Base-by-base conservation (phyloP, 2,329 filamentous ascomycete species). In the Hypoxylon rubiginosum region DNA sequence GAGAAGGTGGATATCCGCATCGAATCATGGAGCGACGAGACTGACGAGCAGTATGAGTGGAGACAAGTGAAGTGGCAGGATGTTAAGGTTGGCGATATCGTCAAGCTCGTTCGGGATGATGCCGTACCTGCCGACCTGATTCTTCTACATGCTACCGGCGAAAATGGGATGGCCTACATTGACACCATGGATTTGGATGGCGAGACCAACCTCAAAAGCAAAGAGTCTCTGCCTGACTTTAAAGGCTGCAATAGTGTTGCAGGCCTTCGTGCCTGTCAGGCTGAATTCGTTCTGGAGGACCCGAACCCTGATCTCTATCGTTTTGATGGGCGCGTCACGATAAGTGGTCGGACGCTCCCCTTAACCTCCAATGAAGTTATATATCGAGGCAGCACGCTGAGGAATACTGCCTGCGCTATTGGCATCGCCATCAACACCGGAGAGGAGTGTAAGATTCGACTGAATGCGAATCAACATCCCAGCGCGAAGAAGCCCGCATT, bases 381-480 rank as follows among this genome's bases (percentile, higher is more conserved):
- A 5, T 97, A 97, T 77, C 90, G 94, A 51, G 94, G 94, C 43
- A 96, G 93, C 73, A 87, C 94, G 3, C 78, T 97, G 60, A 87
- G 94, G 56, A 97, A 91, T 77, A 92, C 86, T 0, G 83, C 84
- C 4, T 84, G 85, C 66, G 91, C 89, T 4, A 82, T 93, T 50
- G 94, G 93, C 5, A 87, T 97, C 73, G 92, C 97, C 32, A 90
- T 97, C 71, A 97, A 97, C 79, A 94, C 92, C 0, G 92, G 92
- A 34, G 92, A 97, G 77, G 93, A 97, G 77, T 97, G 92, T 81
- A 97, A 96, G 78, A 94, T 97, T 63, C 91, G 93, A 50, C 94
- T 96, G 91, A 97, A 97, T 74, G 91, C 93, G 53, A 97, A 93
- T 78, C 93, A 94, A 75, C 93, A 95, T 70, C 93, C 93, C 9